These are phyloP conservation scores for Diutina catenulata DNA, from an alignment of 1,139 yeast genomes.

Conservation along the genomic window DNA sequence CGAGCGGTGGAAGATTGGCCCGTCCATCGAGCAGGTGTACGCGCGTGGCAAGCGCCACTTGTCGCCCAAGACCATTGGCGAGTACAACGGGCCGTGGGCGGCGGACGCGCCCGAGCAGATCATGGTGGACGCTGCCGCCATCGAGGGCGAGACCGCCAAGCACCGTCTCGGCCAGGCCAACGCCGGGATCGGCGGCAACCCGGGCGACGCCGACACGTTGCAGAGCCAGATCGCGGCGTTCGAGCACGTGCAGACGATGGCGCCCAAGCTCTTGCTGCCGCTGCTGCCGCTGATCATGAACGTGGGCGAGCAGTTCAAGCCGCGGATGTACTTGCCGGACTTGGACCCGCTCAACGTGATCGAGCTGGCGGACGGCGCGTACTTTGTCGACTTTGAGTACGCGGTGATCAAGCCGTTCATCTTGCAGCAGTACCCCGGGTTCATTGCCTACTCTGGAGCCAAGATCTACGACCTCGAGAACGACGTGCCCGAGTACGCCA, in stretches of 20 bases:
- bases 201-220: conserved; percentile 30
- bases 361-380: conserved; percentile 21
- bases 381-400: conserved; percentile 75
- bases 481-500: conserved; percentile 61
- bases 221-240: conserved; percentile 45
- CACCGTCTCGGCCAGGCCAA: conserved; percentile 44
- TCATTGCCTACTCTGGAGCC: conserved; percentile 79
- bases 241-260: conserved; percentile 42
- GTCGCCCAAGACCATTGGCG: conserved; percentile 31
- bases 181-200: conserved; percentile 35
- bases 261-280: conserved; percentile 44
- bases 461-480: conserved; percentile 64
- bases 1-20: conserved; percentile 83
- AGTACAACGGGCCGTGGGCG: conserved; percentile 67
- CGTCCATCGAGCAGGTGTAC: conserved; percentile 69
- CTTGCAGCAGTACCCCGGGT: conserved; percentile 66
- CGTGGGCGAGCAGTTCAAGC: conserved; percentile 49
- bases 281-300: conserved; percentile 43
- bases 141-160: conserved; percentile 56
- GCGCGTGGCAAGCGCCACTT: conserved; percentile 53
- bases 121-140: conserved; percentile 48
- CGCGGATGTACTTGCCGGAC: conserved; percentile 72
- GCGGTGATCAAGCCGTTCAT: conserved; percentile 71
- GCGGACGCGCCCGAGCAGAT: conserved; percentile 45
- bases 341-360: conserved; percentile 84